Conservation (phyloP, 2,329 filamentous ascomycete species). For the Penicillium vulpinum region DNA sequence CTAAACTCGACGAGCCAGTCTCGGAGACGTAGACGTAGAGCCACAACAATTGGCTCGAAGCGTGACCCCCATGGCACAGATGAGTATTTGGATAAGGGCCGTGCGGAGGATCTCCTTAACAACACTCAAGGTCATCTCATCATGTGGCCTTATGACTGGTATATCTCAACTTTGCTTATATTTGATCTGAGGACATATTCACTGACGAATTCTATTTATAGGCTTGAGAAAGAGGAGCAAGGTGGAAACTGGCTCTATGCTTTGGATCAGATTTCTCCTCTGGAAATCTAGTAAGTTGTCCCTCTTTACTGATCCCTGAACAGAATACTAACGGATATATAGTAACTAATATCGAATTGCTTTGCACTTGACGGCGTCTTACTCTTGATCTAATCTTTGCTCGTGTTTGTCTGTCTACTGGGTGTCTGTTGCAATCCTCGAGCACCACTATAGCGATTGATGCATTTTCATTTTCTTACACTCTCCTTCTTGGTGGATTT, state of each 20-base stretch:
- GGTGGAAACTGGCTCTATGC: conserved; percentile 97
- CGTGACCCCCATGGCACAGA: conserved; percentile 59
- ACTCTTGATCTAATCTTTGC: conserved; percentile 1
- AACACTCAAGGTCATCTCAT: conserved; percentile 87
- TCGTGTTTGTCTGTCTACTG: background rate
- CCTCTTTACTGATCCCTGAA: background rate
- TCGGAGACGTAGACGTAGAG: conserved; percentile 44
- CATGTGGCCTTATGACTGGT: conserved; percentile 92
- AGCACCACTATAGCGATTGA: conserved; percentile 14
- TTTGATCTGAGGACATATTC: background rate
- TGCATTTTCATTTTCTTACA: conserved; percentile 12
- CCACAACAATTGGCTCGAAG: conserved; percentile 49
- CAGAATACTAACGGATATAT: conserved; percentile 19
- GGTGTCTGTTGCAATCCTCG: conserved; percentile 3
- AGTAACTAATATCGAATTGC: conserved; percentile 31
- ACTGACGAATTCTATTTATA: conserved; percentile 26
- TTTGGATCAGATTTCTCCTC: conserved; percentile 89
- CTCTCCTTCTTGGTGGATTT: background rate
- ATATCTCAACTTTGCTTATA: conserved; percentile 21
- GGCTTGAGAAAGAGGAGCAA: conserved; percentile 83
- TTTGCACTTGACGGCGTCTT: conserved; percentile 18
- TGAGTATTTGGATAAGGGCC: conserved; percentile 71
- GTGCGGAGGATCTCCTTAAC: conserved; percentile 78
- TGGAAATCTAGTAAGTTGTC: conserved; percentile 76
- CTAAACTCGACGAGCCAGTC: conserved; percentile 38